Evolutionary conservation across 2,329 filamentous ascomycete genomes (phyloP).

Genomic region (Aspergillus nomiae): DNA sequence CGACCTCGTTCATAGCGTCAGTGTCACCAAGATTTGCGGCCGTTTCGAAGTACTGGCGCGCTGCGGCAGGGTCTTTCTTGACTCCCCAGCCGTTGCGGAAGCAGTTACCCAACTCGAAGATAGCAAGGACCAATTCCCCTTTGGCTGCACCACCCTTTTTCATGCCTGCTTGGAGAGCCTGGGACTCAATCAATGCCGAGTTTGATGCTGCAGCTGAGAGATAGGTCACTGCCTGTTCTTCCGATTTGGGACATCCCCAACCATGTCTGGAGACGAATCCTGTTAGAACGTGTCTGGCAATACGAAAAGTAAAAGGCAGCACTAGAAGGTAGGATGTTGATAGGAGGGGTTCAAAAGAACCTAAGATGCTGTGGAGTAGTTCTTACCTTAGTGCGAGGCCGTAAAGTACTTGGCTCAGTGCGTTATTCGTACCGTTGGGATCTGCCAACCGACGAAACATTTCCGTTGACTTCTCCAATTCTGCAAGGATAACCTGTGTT

Average conservation of each 20-base stretch:
- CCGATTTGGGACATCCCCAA: conserved; percentile 81
- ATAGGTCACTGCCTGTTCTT: conserved; percentile 74
- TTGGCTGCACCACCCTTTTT: conserved; percentile 94
- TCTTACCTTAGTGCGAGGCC: conserved; percentile 81
- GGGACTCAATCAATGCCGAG: conserved; percentile 80
- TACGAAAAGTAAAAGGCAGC: not conserved
- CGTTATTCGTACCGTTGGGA: conserved; percentile 82
- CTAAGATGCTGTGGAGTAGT: not conserved
- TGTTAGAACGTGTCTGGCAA: not conserved
- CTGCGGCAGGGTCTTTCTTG: conserved; percentile 79
- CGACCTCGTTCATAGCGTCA: conserved; percentile 96
- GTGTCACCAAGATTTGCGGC: conserved; percentile 95
- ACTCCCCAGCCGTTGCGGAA: conserved; percentile 97
- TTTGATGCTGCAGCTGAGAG: conserved; percentile 88
- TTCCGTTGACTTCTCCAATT: conserved; percentile 75
- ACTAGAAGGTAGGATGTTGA: not conserved
- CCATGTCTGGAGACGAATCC: conserved; percentile 66
- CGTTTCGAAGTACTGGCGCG: conserved; percentile 91
- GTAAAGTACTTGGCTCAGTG: conserved; percentile 92
- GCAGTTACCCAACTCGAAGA: conserved; percentile 77
- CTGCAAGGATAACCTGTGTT: conserved; percentile 33
- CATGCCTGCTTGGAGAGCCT: conserved; percentile 82
- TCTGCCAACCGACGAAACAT: conserved; percentile 85
- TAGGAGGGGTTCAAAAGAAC: not conserved
- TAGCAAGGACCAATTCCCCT: conserved; percentile 92